A percentile compares a stretch with the other conserved stretches of the same genome.
Evolutionary conservation across 2,329 filamentous ascomycete genomes (phyloP).

Genomic region (Botryotinia calthae): DNA sequence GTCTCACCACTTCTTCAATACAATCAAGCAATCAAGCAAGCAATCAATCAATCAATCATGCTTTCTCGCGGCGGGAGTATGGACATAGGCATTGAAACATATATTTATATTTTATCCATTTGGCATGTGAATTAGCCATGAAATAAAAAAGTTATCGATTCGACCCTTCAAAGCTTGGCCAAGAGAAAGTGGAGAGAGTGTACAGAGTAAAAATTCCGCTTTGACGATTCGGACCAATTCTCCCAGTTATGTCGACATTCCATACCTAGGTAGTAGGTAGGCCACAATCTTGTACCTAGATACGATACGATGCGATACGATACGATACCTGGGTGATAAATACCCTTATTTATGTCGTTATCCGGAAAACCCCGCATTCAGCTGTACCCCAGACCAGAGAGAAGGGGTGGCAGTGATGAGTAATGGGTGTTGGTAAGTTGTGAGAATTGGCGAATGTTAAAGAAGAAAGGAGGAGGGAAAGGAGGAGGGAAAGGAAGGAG

Average conservation of each 20-base stretch:
- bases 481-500: neutral
- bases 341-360: neutral
- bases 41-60: neutral
- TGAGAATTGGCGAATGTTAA: neutral
- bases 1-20: neutral
- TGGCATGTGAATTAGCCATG: neutral
- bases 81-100: neutral
- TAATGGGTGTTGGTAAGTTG: neutral
- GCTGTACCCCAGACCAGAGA: conserved; percentile 5
- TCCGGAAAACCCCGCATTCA: conserved; percentile 1
- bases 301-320: neutral
- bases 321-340: neutral
- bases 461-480: too few relatives aligned
- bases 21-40: neutral
- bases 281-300: neutral
- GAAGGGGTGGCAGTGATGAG: neutral
- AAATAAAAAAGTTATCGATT: neutral
- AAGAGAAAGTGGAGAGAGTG: neutral
- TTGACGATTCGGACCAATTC: conserved; percentile 7
- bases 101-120: neutral
- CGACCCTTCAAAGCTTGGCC: conserved; percentile 5
- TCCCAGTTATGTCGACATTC: neutral
- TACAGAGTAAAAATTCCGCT: neutral
- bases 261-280: neutral
- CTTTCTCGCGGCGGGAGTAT: neutral